phyloP scores from a whole-genome alignment of 345 rosid genomes.

The Brassica rapa region DNA sequence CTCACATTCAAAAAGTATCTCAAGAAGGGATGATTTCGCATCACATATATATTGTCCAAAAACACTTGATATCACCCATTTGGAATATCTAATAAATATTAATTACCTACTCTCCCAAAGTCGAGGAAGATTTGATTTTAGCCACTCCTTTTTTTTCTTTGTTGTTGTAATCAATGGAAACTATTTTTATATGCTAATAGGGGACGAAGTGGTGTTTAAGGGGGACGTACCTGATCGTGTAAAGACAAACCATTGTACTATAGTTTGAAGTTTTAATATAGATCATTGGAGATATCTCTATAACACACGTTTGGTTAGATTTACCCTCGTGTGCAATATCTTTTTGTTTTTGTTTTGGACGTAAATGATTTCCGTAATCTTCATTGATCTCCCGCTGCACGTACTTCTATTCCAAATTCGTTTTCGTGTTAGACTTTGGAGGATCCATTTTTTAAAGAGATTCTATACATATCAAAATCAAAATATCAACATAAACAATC shows the following conservation, averaged over 20 bases:
- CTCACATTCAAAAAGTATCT: no score
- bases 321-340: conserved; percentile 37
- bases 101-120: not conserved
- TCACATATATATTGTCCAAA: no score
- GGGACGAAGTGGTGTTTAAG: conserved; percentile 10
- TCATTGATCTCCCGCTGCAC: conserved; percentile 32
- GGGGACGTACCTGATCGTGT: conserved; percentile 30
- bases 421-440: conserved; percentile 5
- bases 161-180: conserved; percentile 10
- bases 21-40: no score
- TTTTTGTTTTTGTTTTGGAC: conserved; percentile 1
- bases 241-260: conserved; percentile 28
- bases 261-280: conserved; percentile 17
- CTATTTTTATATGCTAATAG: not conserved
- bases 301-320: conserved; percentile 41
- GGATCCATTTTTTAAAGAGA: conserved; percentile 5
- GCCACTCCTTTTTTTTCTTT: conserved; percentile 1
- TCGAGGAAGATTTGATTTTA: conserved; percentile 35
- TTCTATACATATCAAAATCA: conserved; percentile 17
- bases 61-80: no score
- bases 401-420: conserved; percentile 30
- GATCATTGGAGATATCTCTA: conserved; percentile 33
- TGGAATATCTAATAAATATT: not conserved
- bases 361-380: conserved; percentile 24
- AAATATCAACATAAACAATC: conserved; percentile 22